Evolutionary conservation across 768 basidiomycete species (phyloP).

Genomic region (Tulasnella sp.): DNA sequence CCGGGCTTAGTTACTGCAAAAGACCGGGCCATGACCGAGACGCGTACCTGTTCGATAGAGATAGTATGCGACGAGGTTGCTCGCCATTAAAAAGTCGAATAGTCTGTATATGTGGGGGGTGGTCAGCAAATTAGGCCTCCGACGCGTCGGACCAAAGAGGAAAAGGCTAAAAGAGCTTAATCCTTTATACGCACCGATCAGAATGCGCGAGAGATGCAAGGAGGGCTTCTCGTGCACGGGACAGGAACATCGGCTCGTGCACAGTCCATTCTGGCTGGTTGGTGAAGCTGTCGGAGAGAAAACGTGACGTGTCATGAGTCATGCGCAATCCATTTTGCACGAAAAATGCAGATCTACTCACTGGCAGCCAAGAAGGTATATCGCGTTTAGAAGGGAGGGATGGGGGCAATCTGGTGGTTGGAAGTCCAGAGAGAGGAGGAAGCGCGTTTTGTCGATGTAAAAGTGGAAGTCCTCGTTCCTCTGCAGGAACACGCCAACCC

Average conservation of each 20-base stretch:
- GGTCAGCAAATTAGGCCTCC: background rate
- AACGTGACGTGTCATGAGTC: background rate
- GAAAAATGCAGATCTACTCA: background rate
- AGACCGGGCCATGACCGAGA: background rate
- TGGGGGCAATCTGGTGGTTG: constrained; percentile 29
- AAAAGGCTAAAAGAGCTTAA: background rate
- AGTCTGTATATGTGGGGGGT: background rate
- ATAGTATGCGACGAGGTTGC: constrained; percentile 26
- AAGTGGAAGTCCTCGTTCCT: constrained; percentile 18
- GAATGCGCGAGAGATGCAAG: constrained; percentile 26
- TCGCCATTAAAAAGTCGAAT: constrained; percentile 26
- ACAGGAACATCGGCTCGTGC: constrained; percentile 27
- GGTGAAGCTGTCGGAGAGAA: background rate
- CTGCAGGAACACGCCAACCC: constrained; percentile 16
- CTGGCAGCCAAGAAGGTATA: constrained; percentile 30
- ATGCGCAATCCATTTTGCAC: background rate
- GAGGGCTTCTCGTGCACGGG: constrained; percentile 19
- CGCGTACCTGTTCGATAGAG: constrained; percentile 28
- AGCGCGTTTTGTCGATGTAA: constrained; percentile 14
- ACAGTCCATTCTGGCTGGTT: constrained; percentile 19
- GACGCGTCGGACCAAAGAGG: background rate
- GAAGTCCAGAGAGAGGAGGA: constrained; percentile 12
- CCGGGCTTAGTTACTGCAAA: background rate
- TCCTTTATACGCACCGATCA: constrained; percentile 14
- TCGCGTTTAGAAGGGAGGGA: constrained; percentile 29